phyloP scores from a whole-genome alignment of 176 grass and related monocot genomes.

The Dendrocalamus sinicus region DNA sequence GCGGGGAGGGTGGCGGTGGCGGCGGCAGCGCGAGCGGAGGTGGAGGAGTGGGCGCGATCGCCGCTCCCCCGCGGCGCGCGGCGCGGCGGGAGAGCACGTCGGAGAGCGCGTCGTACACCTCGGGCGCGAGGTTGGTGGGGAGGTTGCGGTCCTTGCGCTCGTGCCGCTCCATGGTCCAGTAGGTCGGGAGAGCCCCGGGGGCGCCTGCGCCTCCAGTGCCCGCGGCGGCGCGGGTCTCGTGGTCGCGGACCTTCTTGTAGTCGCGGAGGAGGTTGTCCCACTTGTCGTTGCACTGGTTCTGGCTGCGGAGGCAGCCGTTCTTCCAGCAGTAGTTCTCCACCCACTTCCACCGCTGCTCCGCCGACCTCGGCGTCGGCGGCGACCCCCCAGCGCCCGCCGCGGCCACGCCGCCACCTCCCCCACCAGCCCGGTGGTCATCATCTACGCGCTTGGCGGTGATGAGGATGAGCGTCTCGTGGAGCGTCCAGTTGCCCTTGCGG shows the following conservation, averaged over 20 bases:
- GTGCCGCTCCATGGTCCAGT: conserved; percentile 93
- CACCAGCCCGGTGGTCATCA: conserved; percentile 72
- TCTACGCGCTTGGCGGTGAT: conserved; percentile 93
- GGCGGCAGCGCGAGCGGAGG: conserved; percentile 44
- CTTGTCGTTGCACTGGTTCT: conserved; percentile 99
- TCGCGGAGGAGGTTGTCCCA: conserved; percentile 99
- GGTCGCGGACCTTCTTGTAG: conserved; percentile 99
- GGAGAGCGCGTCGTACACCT: conserved; percentile 83
- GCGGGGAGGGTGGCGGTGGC: conserved; percentile 39
- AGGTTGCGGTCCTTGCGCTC: conserved; percentile 91
- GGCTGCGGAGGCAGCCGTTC: conserved; percentile 87
- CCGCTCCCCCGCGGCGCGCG: conserved; percentile 52
- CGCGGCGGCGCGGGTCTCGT: conserved; percentile 59
- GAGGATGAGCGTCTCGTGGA: conserved; percentile 95
- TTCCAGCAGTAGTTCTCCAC: conserved; percentile 99
- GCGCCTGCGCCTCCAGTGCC: neutral
- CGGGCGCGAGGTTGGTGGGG: conserved; percentile 83
- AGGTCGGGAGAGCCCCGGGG: conserved; percentile 33
- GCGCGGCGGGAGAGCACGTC: conserved; percentile 86
- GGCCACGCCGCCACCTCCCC: neutral
- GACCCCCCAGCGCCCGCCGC: conserved; percentile 1
- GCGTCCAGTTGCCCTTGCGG: conserved; percentile 99
- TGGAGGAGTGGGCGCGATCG: conserved; percentile 31
- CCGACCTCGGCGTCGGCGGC: conserved; percentile 56
- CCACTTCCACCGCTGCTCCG: conserved; percentile 99